These are phyloP conservation scores for Exophiala bonariae DNA, from an alignment of 2,329 filamentous ascomycete species.

Conservation along the genomic window DNA sequence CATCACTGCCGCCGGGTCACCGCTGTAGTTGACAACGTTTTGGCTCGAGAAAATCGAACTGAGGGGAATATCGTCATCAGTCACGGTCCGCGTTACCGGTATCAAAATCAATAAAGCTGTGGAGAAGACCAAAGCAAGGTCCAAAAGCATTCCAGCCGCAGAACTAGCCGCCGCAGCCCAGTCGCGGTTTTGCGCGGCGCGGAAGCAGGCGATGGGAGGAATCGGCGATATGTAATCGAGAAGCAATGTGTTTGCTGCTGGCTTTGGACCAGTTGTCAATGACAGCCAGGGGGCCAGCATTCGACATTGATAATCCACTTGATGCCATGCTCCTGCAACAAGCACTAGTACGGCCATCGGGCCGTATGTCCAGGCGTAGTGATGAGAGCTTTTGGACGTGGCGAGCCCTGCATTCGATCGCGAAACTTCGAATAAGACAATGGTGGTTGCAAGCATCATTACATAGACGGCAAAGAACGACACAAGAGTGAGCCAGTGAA, in stretches of 20 bases:
- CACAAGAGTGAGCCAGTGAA: constrained; percentile 1
- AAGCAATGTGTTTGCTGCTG: constrained; percentile 28
- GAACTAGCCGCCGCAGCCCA: constrained; percentile 31
- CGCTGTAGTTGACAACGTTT: constrained; percentile 2
- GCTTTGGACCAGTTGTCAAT: constrained; percentile 29
- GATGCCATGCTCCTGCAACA: constrained; percentile 8
- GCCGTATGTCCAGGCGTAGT: constrained; percentile 22
- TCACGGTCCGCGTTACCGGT: constrained; percentile 3
- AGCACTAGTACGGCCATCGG: constrained; percentile 30
- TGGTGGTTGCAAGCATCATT: not conserved
- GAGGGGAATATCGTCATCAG: not conserved
- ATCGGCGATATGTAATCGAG: constrained; percentile 35
- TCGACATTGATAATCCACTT: constrained; percentile 23
- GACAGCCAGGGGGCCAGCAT: constrained; percentile 32
- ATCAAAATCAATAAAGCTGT: constrained; percentile 33
- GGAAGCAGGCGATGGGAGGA: constrained; percentile 25
- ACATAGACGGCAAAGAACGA: constrained; percentile 3
- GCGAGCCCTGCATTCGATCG: constrained; percentile 4
- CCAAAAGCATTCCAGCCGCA: constrained; percentile 27
- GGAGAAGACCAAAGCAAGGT: constrained; percentile 23
- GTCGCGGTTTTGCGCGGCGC: constrained; percentile 30
- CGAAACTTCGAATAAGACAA: constrained; percentile 3
- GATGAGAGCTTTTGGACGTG: constrained; percentile 7
- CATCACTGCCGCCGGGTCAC: not conserved
- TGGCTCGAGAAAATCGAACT: not conserved